Evolutionary conservation across 2,329 filamentous ascomycete genomes (phyloP).

Genomic region (Aspergillus spinulosporus): DNA sequence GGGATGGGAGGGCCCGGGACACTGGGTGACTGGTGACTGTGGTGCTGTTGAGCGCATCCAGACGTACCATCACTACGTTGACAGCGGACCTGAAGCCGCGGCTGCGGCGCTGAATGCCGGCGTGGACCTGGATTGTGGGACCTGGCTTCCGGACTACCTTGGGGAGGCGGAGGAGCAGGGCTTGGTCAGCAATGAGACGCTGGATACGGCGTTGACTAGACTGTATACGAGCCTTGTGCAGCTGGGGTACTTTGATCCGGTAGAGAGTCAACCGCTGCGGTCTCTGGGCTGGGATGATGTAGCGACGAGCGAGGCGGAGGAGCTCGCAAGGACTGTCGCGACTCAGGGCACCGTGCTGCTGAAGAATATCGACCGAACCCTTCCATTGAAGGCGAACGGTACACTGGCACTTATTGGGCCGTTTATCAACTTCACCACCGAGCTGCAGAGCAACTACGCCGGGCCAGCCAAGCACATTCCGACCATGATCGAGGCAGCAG

Average conservation of each 20-base stretch:
- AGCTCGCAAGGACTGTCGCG: background rate
- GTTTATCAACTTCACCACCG: background rate
- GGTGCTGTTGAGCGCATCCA: background rate
- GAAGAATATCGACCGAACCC: background rate
- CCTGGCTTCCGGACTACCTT: background rate
- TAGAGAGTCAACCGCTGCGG: background rate
- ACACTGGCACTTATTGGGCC: background rate
- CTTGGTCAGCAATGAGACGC: background rate
- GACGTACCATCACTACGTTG: background rate
- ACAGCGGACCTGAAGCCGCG: background rate
- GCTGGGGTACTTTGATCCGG: slow-evolving; percentile 1
- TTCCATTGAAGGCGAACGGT: background rate
- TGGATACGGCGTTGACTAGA: background rate
- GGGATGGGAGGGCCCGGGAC: background rate
- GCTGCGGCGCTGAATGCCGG: background rate
- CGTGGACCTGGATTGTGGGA: background rate
- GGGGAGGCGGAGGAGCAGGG: background rate
- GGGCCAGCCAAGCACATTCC: background rate
- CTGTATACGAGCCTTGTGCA: background rate
- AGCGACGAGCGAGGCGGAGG: background rate
- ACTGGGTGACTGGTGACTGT: background rate
- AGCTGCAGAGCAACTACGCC: background rate
- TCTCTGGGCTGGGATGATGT: background rate
- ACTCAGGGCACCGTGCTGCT: background rate
- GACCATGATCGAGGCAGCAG: background rate